Percentiles rank a stretch among this genome's conserved stretches.
These are phyloP conservation scores for Lactarius indigo DNA, from an alignment of 768 basidiomycete species.

Conservation along the genomic window DNA sequence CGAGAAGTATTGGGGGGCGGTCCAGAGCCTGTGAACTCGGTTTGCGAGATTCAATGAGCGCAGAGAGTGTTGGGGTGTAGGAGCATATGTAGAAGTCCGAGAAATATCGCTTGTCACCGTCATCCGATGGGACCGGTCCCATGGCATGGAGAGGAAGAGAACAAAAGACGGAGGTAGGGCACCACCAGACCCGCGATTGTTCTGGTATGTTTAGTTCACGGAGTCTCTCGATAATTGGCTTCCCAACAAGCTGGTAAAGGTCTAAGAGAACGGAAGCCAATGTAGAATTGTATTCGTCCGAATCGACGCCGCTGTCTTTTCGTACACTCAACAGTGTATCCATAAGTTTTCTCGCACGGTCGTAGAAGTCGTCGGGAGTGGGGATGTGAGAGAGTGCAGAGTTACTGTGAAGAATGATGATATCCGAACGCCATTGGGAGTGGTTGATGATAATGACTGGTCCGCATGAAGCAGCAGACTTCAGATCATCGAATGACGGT, in stretches of 20 bases:
- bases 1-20: background rate
- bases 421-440: background rate
- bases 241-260: slow-evolving; percentile 13
- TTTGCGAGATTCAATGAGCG: slow-evolving; percentile 6
- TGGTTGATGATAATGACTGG: slow-evolving; percentile 6
- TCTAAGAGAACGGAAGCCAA: background rate
- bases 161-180: slow-evolving; percentile 16
- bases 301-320: background rate
- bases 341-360: background rate
- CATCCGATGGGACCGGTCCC: slow-evolving; percentile 5
- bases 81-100: slow-evolving; percentile 17
- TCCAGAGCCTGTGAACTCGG: background rate
- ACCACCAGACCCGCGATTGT: slow-evolving; percentile 22
- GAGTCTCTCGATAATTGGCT: slow-evolving; percentile 5
- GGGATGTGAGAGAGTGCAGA: slow-evolving; percentile 50
- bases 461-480: slow-evolving; percentile 4
- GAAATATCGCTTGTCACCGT: background rate
- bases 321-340: background rate
- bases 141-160: slow-evolving; percentile 16
- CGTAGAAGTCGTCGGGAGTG: background rate
- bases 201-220: slow-evolving; percentile 2
- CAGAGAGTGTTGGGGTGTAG: slow-evolving; percentile 18
- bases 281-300: background rate
- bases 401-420: slow-evolving; percentile 26
- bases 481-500: background rate